These are phyloP conservation scores for Coccomyxa sp. DNA, from an alignment of 139 green algal species.

Conservation along the genomic window DNA sequence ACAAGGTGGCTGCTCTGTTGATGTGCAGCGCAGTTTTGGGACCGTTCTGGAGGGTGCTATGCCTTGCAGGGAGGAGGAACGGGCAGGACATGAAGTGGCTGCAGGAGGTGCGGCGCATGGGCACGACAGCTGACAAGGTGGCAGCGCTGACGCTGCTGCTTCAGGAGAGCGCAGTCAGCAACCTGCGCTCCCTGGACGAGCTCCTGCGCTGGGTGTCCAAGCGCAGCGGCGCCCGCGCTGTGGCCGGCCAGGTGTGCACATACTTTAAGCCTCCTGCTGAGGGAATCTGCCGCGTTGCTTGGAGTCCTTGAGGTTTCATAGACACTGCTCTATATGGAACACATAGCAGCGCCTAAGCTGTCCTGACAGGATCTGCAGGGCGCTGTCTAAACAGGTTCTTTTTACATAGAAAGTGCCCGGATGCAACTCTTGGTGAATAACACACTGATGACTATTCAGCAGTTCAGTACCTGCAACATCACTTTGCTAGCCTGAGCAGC, in stretches of 20 bases:
- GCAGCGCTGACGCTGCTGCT: constrained; percentile 85
- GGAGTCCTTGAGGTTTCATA: no score
- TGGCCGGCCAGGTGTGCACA: constrained; percentile 25
- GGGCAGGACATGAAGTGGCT: constrained; percentile 65
- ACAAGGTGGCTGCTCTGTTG: constrained; percentile 83
- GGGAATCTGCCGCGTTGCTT: no score
- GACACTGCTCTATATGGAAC: no score
- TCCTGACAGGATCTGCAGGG: no score
- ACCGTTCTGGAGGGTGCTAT: no score
- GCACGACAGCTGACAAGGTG: constrained; percentile 75
- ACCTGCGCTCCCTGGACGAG: constrained; percentile 72
- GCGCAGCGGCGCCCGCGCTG: constrained; percentile 41
- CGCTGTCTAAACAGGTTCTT: no score
- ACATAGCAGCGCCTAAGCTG: no score
- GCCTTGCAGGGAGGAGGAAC: constrained; percentile 21
- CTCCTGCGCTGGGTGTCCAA: constrained; percentile 66
- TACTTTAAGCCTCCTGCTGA: no score
- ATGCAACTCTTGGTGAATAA: not conserved
- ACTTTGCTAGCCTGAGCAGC: no score
- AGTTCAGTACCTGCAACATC: no score
- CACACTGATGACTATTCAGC: no score
- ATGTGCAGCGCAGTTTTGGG: no score
- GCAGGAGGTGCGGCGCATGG: constrained; percentile 60
- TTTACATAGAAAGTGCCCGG: not conserved
- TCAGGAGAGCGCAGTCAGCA: constrained; percentile 69